Percentiles rank a stretch among this genome's conserved stretches.
Evolutionary conservation across 805 yeast species (phyloP).

Genomic region (Metschnikowia arizonensis): DNA sequence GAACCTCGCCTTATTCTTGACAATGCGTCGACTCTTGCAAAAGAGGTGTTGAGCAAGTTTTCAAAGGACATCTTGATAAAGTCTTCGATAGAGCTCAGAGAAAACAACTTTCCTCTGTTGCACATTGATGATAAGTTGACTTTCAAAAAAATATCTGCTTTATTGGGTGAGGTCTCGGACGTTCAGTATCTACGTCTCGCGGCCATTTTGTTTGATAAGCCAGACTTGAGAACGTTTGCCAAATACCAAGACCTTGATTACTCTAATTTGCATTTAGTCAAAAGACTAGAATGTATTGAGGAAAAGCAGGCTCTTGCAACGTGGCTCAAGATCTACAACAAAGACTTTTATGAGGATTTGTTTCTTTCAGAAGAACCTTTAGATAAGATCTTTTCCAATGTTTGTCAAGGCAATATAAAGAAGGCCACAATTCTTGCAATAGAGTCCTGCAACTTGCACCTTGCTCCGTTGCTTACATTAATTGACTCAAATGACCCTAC

Average conservation of each 20-base stretch:
- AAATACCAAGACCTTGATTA: constrained; percentile 12
- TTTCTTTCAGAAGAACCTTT: not conserved
- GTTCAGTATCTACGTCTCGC: constrained; percentile 52
- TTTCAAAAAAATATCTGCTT: constrained; percentile 20
- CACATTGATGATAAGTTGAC: constrained; percentile 7
- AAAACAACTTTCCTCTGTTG: constrained; percentile 28
- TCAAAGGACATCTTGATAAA: constrained; percentile 10
- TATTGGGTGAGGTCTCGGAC: constrained; percentile 15
- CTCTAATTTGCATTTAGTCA: constrained; percentile 12
- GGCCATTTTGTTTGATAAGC: constrained; percentile 51
- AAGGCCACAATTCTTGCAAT: constrained; percentile 63
- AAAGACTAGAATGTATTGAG: constrained; percentile 17
- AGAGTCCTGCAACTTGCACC: constrained; percentile 58
- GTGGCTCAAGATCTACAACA: constrained; percentile 54
- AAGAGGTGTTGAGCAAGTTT: constrained; percentile 14
- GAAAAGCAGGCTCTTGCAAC: constrained; percentile 46
- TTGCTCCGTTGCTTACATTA: constrained; percentile 65
- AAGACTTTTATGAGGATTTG: constrained; percentile 33
- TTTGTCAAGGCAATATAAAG: constrained; percentile 54
- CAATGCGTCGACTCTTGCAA: not conserved
- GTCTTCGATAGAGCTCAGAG: constrained; percentile 21
- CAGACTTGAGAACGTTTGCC: not conserved
- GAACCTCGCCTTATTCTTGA: constrained; percentile 6
- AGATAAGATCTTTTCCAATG: constrained; percentile 46
- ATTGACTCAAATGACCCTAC: constrained; percentile 66